Evolutionary conservation across 768 basidiomycete species (phyloP), one percentile per base, ranked within the genome.

Genomic region (Omphalotus guepiniiformis): DNA sequence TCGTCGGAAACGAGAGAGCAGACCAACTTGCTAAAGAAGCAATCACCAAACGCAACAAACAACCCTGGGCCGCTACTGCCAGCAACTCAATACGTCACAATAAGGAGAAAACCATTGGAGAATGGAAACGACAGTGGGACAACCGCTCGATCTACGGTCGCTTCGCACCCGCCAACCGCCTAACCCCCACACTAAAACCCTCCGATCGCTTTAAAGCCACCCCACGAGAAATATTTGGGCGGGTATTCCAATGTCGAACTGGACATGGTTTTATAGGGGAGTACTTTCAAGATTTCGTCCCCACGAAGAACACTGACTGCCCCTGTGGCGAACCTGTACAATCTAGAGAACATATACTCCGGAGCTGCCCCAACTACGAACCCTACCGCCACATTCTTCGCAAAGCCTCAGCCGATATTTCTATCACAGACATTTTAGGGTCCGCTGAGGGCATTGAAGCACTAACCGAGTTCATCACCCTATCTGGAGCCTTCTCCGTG

Each of bases 201-300:
- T 30, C 44, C 6, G 6, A 36, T 12, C 44, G 16, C 44, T 19
- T 46, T 5, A 35, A 35, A 25, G 11, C 8, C 11, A 46, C 40
- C 43, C 47, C 28, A 29, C 49, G 58, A 16, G 56, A 62, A 34
- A 22, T 63, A 2, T 59, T 57, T 28, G 62, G 62, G 16, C 32
- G 58, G 13, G 21, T 61, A 1, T 39, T 53, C 0, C 64, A 62
- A 38, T 60, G 57, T 49, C 47, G 56, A 4, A 64, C 57, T n/a
- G 59, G 63, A 19, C 65, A 65, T 36, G 53, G 38, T 11, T 59
- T 55, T 48, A 57, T 52, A 9, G 62, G 65, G 28, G 56, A 61
- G 51, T 67, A 63, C 51, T 57, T 60, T 35, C 41, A 21, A 1
- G 8, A 37, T 16, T 61, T 63, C 38, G 52, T 57, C 28, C 56